These are phyloP conservation scores for Corymbia calophylla DNA, from an alignment of 441 rosid genomes.

Conservation along the genomic window DNA sequence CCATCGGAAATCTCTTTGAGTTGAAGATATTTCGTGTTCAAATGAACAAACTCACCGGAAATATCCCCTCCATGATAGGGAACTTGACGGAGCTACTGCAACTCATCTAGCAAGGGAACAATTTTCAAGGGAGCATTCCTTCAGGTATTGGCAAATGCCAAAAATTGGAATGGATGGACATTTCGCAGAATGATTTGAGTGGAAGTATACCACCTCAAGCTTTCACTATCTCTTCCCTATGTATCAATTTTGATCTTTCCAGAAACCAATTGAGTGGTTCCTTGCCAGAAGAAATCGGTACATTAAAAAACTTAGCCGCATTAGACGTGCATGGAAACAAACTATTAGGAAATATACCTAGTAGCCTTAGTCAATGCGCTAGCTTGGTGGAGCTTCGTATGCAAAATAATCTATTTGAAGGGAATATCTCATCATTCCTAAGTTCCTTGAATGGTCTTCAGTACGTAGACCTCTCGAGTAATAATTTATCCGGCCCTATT, in stretches of 20 bases:
- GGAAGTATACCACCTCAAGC: neutral
- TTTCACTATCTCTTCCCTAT: neutral
- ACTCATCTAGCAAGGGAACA: neutral
- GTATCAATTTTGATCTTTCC: rapidly evolving
- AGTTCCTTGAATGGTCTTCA: neutral
- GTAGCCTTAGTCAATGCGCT: too few species aligned
- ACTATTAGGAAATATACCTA: too few species aligned
- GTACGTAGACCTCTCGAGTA: neutral
- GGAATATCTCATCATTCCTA: neutral
- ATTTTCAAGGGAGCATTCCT: neutral
- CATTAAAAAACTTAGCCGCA: neutral
- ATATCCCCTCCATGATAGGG: neutral
- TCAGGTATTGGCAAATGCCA: neutral
- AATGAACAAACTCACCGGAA: neutral
- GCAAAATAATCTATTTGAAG: neutral
- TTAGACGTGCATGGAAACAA: neutral
- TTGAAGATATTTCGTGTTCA: rapidly evolving
- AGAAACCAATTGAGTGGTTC: neutral
- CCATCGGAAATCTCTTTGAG: neutral
- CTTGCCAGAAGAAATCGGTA: neutral
- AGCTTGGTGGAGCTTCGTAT: neutral
- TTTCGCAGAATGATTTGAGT: neutral
- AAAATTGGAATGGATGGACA: neutral
- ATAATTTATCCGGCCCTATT: neutral
- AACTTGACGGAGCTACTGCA: rapidly evolving